phyloP scores from a whole-genome alignment of 73 alveolate genomes.

The Paramecium biaurelia region DNA sequence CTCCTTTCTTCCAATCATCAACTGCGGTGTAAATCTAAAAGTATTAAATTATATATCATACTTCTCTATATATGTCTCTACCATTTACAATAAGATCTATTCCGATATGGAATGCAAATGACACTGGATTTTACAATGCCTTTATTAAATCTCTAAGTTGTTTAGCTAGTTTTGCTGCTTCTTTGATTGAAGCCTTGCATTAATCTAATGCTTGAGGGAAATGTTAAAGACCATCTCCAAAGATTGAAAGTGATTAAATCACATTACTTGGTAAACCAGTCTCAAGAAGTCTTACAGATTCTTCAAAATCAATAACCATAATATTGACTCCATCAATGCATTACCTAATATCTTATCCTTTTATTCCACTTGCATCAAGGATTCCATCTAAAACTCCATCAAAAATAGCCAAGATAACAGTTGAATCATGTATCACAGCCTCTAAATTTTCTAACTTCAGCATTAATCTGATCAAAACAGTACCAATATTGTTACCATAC shows the following conservation, averaged over 20 bases:
- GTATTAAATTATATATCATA: not conserved
- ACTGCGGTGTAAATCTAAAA: conserved; percentile 18
- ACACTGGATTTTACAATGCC: not conserved
- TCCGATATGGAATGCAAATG: conserved; percentile 33
- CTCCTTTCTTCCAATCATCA: conserved; percentile 28
- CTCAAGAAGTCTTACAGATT: not conserved
- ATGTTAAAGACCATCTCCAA: not conserved
- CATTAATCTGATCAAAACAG: not conserved
- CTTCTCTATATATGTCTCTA: conserved; percentile 2
- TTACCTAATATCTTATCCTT: not conserved
- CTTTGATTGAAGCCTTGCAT: not conserved
- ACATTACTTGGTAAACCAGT: not conserved
- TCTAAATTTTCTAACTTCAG: not conserved
- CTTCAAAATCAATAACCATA: conserved; percentile 31
- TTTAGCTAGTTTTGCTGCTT: not conserved
- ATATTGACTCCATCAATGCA: not conserved
- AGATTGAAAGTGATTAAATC: not conserved
- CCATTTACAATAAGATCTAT: conserved; percentile 25
- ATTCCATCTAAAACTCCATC: conserved; percentile 25
- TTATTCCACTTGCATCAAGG: conserved; percentile 19
- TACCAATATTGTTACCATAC: not conserved
- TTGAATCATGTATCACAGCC: not conserved
- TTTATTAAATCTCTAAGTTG: not conserved
- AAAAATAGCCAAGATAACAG: not conserved
- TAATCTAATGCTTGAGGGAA: not conserved